A percentile compares a stretch with the other conserved stretches of the same genome.
Conservation (phyloP, 2,329 filamentous ascomycete genomes). For the Aspergillus sp. region DNA sequence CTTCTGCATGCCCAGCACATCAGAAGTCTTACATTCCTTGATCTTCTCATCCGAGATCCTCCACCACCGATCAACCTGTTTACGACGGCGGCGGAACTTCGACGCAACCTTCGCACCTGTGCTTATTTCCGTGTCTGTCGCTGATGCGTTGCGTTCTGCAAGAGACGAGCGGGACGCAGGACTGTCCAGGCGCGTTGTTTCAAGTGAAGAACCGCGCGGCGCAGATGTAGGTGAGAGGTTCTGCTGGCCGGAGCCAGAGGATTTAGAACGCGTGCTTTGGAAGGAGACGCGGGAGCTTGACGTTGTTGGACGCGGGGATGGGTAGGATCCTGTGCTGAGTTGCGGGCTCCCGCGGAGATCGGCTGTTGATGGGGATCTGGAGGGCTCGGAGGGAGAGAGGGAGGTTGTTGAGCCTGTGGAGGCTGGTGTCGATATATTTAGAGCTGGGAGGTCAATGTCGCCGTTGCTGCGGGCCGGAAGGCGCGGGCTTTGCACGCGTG, state of each 20-base stretch:
- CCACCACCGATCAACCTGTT: conserved; percentile 82
- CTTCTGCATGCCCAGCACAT: conserved; percentile 89
- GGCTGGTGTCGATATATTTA: conserved; percentile 32
- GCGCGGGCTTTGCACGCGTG: conserved; percentile 35
- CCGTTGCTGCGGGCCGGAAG: conserved; percentile 39
- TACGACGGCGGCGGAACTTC: conserved; percentile 59
- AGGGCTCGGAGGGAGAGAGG: conserved; percentile 19
- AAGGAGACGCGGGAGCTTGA: conserved; percentile 35
- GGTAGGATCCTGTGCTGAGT: conserved; percentile 17
- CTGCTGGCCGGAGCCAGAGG: conserved; percentile 25
- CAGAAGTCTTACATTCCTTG: conserved; percentile 87
- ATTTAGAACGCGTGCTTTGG: conserved; percentile 31
- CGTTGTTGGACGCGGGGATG: conserved; percentile 26
- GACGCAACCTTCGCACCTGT: conserved; percentile 16
- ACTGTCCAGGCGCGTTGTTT: conserved; percentile 26
- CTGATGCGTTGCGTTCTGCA: conserved; percentile 24
- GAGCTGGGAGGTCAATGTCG: conserved; percentile 29
- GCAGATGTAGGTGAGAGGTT: conserved; percentile 25
- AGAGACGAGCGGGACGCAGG: conserved; percentile 25
- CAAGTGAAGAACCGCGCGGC: conserved; percentile 25
- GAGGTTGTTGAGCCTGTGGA: conserved; percentile 39
- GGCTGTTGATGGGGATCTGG: conserved; percentile 15
- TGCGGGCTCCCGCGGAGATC: conserved; percentile 16
- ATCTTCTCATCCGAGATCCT: conserved; percentile 96
- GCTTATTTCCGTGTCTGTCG: conserved; percentile 21